Base-by-base conservation (phyloP, 768 basidiomycete genomes). In the Boletus tomentosulus region DNA sequence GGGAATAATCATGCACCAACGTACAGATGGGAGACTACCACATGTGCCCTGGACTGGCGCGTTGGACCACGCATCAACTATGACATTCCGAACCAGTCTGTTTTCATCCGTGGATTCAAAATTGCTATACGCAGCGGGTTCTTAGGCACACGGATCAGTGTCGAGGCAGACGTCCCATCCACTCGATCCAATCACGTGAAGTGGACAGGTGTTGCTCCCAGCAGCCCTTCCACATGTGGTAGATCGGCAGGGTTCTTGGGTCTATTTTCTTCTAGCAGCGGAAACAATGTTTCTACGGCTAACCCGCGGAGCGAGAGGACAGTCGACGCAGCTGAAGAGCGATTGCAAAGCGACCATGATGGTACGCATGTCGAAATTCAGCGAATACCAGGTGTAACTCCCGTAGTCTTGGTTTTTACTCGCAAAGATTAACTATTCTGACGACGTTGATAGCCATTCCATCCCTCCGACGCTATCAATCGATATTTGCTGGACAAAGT, bases 61-160 rank as follows among this genome's bases (percentile, higher is more conserved):
- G 51, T 12, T 3, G 62, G 62, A 8, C 62, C 62, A 7, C 3
- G 3, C 2, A 34, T 28, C 0, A 11, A 44, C 2, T 31, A 41
- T n/a, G 49, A 30, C 0, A 19, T 28, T 0, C 49, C 58, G 6
- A 68, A 68, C 19, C 69, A 70, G 42, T 27, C 59, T 2, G 56
- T 69, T 1, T 69, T 70, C 16, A 63, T 70, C 9, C 60, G 57
- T 4, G 68, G 68, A 7, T 63, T 63, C 38, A 67, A 62, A 24
- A 54, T 66, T 15, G 61, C 64, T 11, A 15, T 58, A 1, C 55
- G 64, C 8, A 25, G 34, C 0, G 33, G 33, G 6, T 15, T 35
- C 3, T 16, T 47, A 10, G 46, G 33, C 10, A 46, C 30, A 7
- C 46, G 24, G 33, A 15, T 47, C 33, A 30, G 38, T 24, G 48